These are phyloP conservation scores for Plectosphaerella sp. DNA, from an alignment of 2,329 filamentous ascomycete genomes.

Conservation along the genomic window DNA sequence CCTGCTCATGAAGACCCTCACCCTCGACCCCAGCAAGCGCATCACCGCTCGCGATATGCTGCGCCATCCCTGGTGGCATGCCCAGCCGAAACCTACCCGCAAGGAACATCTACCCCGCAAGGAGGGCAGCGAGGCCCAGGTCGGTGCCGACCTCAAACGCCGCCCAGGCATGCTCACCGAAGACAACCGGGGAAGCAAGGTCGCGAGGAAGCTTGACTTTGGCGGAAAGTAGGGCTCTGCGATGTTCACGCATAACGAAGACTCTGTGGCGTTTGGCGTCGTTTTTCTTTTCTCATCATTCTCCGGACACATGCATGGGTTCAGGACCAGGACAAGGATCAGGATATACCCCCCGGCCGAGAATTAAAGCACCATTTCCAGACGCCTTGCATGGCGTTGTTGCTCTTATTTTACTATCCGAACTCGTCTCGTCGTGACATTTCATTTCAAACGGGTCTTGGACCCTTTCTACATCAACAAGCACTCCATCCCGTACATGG, in stretches of 20 bases:
- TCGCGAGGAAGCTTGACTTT: conserved; percentile 81
- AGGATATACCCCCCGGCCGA: neutral
- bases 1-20: conserved; percentile 78
- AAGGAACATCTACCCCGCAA: conserved; percentile 80
- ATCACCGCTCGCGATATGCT: conserved; percentile 75
- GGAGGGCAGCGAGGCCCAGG: conserved; percentile 65
- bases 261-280: neutral
- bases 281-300: neutral
- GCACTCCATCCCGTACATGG: conserved; percentile 96
- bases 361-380: neutral
- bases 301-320: conserved; percentile 1
- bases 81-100: conserved; percentile 75
- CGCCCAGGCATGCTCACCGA: conserved; percentile 64
- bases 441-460: neutral
- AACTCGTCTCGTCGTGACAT: neutral
- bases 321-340: neutral
- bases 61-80: conserved; percentile 80
- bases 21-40: conserved; percentile 80
- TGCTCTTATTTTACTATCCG: neutral
- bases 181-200: conserved; percentile 64
- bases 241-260: neutral
- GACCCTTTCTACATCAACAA: conserved; percentile 59
- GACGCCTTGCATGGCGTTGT: neutral
- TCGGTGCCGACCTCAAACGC: conserved; percentile 78
- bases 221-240: conserved; percentile 29